These are phyloP conservation scores for Pistacia vera DNA, from an alignment of 345 rosid species.

Conservation along the genomic window DNA sequence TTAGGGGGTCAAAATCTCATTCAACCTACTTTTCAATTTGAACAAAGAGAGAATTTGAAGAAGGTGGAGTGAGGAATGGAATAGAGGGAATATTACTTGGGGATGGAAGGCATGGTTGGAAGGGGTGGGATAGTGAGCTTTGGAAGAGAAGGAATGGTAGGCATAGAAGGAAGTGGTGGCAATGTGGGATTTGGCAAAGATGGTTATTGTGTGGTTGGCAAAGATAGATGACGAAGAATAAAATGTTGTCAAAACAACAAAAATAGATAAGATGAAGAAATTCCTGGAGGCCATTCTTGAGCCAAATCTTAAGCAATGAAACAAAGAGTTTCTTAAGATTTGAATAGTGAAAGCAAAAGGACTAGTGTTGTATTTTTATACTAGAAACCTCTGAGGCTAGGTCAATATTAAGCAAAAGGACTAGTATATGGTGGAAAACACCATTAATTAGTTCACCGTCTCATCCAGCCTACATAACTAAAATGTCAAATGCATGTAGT, in stretches of 20 bases:
- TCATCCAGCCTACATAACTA: too few relatives aligned
- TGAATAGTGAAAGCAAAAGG: not conserved
- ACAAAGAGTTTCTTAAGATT: not conserved
- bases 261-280: not conserved
- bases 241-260: constrained; percentile 18
- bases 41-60: not conserved
- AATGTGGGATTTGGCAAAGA: constrained; percentile 13
- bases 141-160: constrained; percentile 17
- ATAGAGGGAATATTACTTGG: not conserved
- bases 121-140: not conserved
- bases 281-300: constrained; percentile 15
- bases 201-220: constrained; percentile 12
- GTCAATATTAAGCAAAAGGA: too few relatives aligned
- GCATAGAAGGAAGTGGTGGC: constrained; percentile 22
- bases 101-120: not conserved
- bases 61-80: not conserved
- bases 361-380: not conserved
- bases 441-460: too few relatives aligned
- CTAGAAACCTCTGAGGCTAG: too few relatives aligned
- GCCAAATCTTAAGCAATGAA: too few relatives aligned
- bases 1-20: too few relatives aligned
- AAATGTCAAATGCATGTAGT: too few relatives aligned
- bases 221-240: not conserved
- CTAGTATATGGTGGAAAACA: too few relatives aligned
- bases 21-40: too few relatives aligned